phyloP scores from a whole-genome alignment of 2,329 filamentous ascomycete genomes.

The Xylaria sp. region DNA sequence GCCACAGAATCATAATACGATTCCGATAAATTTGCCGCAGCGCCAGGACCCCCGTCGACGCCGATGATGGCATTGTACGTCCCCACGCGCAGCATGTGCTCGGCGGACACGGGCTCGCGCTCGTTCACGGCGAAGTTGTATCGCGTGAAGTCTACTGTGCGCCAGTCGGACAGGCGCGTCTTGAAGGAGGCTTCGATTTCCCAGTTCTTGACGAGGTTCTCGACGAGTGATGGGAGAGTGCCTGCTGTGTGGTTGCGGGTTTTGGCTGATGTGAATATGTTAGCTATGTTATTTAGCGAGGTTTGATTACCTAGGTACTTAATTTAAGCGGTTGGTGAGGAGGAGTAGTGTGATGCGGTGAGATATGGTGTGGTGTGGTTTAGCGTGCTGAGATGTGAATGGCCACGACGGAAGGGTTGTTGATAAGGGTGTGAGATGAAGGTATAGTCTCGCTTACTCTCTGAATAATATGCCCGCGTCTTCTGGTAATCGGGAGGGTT shows the following conservation, averaged over 20 bases:
- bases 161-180: constrained; percentile 64
- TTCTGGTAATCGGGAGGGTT: constrained; percentile 67
- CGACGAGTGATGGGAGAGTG: constrained; percentile 65
- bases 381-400: neutral
- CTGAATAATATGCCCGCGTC: constrained; percentile 62
- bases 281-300: neutral
- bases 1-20: constrained; percentile 68
- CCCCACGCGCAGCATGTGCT: constrained; percentile 70
- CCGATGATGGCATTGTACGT: constrained; percentile 73
- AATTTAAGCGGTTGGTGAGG: no score
- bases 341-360: no score
- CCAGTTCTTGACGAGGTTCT: constrained; percentile 77
- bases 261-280: constrained; percentile 55
- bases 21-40: constrained; percentile 51
- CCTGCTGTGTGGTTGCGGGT: constrained; percentile 58
- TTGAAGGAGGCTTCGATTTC: constrained; percentile 75
- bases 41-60: no score
- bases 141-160: constrained; percentile 63
- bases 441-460: constrained; percentile 54
- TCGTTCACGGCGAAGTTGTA: constrained; percentile 71
- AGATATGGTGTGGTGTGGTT: neutral
- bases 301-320: no score
- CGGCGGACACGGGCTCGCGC: constrained; percentile 58
- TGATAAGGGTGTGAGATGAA: neutral
- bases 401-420: neutral